A percentile compares a stretch with the other conserved stretches of the same genome.
These are phyloP conservation scores for Herpotrichia juniperi DNA, from an alignment of 2,329 filamentous ascomycete species.

Conservation along the genomic window DNA sequence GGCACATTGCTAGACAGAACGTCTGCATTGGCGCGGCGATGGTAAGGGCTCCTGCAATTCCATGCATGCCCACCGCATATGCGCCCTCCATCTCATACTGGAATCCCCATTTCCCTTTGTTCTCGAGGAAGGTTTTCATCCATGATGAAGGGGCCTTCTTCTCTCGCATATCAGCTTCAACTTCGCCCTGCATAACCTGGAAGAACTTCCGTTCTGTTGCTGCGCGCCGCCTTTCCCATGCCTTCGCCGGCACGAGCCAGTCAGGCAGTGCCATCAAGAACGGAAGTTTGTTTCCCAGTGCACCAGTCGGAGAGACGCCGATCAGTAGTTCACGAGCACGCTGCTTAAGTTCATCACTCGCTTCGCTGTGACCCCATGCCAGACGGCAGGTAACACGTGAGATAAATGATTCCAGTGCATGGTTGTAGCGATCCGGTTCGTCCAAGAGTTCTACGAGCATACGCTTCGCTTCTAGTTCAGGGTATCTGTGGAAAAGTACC, in stretches of 20 bases:
- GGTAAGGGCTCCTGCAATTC: conserved; percentile 54
- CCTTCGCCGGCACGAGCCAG: conserved; percentile 49
- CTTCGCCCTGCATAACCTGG: conserved; percentile 51
- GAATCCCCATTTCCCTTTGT: conserved; percentile 48
- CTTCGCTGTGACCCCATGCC: conserved; percentile 53
- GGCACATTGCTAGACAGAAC: conserved; percentile 54
- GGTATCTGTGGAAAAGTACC: conserved; percentile 50
- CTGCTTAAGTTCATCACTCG: conserved; percentile 54
- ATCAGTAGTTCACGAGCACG: conserved; percentile 54
- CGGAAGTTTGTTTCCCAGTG: conserved; percentile 53
- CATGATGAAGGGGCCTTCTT: conserved; percentile 47
- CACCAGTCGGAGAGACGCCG: conserved; percentile 54
- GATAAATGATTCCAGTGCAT: conserved; percentile 52
- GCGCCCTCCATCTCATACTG: conserved; percentile 52
- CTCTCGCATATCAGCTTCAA: conserved; percentile 41
- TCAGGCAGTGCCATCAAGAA: conserved; percentile 54
- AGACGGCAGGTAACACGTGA: conserved; percentile 54
- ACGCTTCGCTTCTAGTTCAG: conserved; percentile 53
- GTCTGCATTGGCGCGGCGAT: conserved; percentile 55
- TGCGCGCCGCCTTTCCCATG: conserved; percentile 52
- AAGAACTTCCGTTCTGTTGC: conserved; percentile 52
- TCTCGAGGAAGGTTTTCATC: conserved; percentile 52
- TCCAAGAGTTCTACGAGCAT: conserved; percentile 53
- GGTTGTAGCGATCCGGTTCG: conserved; percentile 51
- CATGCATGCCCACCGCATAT: conserved; percentile 55